These are phyloP conservation scores for Ustulina deusta DNA, from an alignment of 2,329 filamentous ascomycete genomes.

Conservation along the genomic window DNA sequence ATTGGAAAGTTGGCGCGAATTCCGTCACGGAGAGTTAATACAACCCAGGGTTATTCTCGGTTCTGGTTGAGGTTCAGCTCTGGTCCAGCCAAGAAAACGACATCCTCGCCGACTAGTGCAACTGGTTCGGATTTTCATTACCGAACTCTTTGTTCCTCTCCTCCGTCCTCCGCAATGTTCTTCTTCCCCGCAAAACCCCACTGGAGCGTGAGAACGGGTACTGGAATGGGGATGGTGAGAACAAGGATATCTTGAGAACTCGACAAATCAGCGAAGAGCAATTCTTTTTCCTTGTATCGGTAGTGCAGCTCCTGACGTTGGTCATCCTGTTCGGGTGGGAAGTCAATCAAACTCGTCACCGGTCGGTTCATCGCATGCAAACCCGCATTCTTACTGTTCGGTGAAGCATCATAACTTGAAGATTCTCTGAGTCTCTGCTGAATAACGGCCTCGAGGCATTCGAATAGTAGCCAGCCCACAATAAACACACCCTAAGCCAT, in stretches of 20 bases:
- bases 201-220: conserved; percentile 12
- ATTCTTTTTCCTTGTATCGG: conserved; percentile 5
- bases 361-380: conserved; percentile 4
- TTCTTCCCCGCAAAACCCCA: conserved; percentile 37
- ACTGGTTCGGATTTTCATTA: conserved; percentile 22
- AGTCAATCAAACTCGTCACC: not conserved
- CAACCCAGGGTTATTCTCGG: not conserved
- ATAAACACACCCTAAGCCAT: conserved; percentile 22
- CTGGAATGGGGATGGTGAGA: conserved; percentile 19
- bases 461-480: conserved; percentile 28
- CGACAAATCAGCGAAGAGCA: conserved; percentile 33
- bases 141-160: conserved; percentile 5
- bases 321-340: conserved; percentile 9
- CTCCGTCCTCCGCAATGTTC: conserved; percentile 14
- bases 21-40: not conserved
- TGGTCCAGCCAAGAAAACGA: conserved; percentile 21
- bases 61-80: not conserved
- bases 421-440: conserved; percentile 1
- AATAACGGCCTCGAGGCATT: conserved; percentile 13
- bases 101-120: conserved; percentile 31
- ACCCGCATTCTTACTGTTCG: conserved; percentile 1
- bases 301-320: conserved; percentile 1
- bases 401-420: conserved; percentile 13
- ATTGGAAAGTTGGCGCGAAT: not conserved
- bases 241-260: conserved; percentile 19